Evolutionary conservation across 148 eudicot species (phyloP), one percentile per base, ranked within the genome.

Genomic region (Oxyria digyna): DNA sequence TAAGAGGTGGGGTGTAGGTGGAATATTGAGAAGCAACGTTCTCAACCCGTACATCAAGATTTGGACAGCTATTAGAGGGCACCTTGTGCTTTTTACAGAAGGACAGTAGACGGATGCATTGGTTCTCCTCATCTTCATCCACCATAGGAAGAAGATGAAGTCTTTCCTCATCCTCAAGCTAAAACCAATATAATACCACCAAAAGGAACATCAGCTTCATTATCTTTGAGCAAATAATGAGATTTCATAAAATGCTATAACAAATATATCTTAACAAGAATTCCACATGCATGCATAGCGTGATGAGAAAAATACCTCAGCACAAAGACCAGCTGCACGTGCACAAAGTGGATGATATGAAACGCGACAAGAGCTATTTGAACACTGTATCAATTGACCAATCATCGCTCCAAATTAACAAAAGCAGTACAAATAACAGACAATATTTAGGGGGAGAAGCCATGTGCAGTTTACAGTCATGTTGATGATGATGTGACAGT

Each of bases 341-440:
- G 99, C 99, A 83, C 99, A 94, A 37, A 94, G 97, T 23, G 99
- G 99, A 78, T 94, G 99, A 79, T 86, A 94, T 42, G 99, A 95
- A 63, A 88, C 97, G 72, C 86, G 82, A 67, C 99, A 94, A 70
- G 79, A 79, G 74, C 46, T 78, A 75, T 91, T 91, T 59, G 99
- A 94, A 72, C 99, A 94, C 99, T 94, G 93, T 55, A 77, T 70
- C 67, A 72, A 49, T 27, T 12, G 46, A 9, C 55, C 20, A 70
- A 48, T 59, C 24, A 29, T 43, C 17, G 3, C 14, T 37, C 13
- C 15, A 48, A 29, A 32, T 54, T 33, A 21, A 29, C 46, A 50
- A 54, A 49, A 18, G 21, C 29, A 49, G n/a, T 6, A 59, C 38
- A 31, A 12, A 8, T 29, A 59, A 37, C 18, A 8, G 29, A 23